Evolutionary conservation across 441 rosid species (phyloP), one percentile per base, ranked within the genome.

Genomic region (Populus tomentosa): DNA sequence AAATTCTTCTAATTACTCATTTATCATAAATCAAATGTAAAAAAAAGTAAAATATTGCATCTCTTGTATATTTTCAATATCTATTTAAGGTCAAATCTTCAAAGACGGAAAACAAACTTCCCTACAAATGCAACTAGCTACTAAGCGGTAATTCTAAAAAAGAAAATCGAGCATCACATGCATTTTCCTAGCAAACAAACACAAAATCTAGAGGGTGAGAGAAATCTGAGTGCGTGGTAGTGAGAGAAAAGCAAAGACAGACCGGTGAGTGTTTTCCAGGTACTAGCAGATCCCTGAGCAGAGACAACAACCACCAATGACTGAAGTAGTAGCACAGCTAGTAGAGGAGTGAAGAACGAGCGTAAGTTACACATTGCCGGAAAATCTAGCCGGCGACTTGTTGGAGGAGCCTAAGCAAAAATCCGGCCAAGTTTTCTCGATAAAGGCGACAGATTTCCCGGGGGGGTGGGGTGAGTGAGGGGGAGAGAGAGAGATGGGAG

Each of bases 231-330:
- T 24, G 18, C 56, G 73, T 46, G 53, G 75, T n/a, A 28, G 78
- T 63, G 66, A 67, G 68, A 40, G 30, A 62, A 42, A 46, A 66
- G 36, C 46, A 69, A 46, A 78, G 70, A 72, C 69, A 64, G 40
- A 90, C 98, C 96, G 53, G 35, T 81, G 42, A 91, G 89, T 30
- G 98, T 93, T 59, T 77, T 80, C 96, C 94, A 93, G 28, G 40
- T 63, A 66, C 50, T 75, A 67, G 79, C 62, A 85, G 98, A 87
- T 91, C 90, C 84, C 86, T 87, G 91, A 89, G 92, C 94, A 70
- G 82, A 81, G 80, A 89, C 89, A 42, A 81, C 80, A 83, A 85
- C 10, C 32, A 42, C 46, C 21, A 64, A 26, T 6, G 64, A 77
- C 24, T n/a, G 10, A 77, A 77, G 75, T 32, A 77, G 33, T 18